phyloP scores from a whole-genome alignment of 306 rosid species.

The Quercus bicolor region DNA sequence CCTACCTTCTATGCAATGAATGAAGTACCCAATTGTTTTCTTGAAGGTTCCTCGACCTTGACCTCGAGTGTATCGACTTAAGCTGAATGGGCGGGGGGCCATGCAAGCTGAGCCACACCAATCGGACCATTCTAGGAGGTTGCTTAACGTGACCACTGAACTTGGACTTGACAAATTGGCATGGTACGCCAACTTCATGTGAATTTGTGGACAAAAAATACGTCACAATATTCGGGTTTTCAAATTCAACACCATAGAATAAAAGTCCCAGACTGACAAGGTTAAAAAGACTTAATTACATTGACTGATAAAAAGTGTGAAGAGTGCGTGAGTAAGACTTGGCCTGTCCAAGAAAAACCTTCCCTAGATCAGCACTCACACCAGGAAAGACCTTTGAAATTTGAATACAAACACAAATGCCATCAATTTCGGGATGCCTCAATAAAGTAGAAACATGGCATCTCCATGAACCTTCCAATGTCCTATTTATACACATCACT shows the following conservation, averaged over 20 bases:
- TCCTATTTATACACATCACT: background rate
- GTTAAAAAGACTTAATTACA: background rate
- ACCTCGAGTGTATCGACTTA: too few relatives aligned
- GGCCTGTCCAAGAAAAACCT: background rate
- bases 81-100: too few relatives aligned
- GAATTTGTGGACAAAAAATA: background rate
- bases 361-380: background rate
- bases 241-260: background rate
- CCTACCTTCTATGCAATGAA: too few relatives aligned
- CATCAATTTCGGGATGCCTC: background rate
- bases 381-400: background rate
- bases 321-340: background rate
- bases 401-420: background rate
- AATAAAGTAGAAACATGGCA: background rate
- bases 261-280: background rate
- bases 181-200: too few relatives aligned
- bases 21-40: too few relatives aligned
- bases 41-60: too few relatives aligned
- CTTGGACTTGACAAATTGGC: background rate
- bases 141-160: background rate
- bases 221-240: background rate
- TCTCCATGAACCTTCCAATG: background rate
- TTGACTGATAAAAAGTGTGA: background rate
- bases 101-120: background rate
- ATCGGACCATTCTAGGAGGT: background rate